Conservation (phyloP, 2,329 filamentous ascomycete species). For the Fonsecaea nubica region DNA sequence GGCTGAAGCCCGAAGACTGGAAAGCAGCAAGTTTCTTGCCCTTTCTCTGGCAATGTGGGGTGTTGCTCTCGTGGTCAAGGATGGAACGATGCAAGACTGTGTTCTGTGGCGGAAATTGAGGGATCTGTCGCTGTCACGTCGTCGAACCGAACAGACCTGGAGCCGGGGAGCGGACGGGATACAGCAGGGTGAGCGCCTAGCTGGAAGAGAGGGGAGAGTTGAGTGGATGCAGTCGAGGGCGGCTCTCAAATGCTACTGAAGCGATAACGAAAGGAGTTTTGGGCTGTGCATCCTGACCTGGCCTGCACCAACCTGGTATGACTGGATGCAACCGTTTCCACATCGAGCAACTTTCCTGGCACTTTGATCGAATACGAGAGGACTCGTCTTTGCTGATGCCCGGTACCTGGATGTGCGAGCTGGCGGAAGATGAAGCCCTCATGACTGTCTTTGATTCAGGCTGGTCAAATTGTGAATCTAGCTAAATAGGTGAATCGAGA, state of each 20-base stretch:
- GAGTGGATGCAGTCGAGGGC: not conserved
- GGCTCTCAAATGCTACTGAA: not conserved
- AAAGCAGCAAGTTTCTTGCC: constrained; percentile 19
- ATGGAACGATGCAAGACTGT: constrained; percentile 3
- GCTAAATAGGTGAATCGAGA: not conserved
- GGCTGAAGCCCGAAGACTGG: constrained; percentile 16
- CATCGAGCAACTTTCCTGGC: not conserved
- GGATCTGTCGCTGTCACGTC: not conserved
- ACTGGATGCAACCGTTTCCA: not conserved
- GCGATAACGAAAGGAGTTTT: not conserved
- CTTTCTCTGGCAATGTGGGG: not conserved
- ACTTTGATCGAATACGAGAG: not conserved
- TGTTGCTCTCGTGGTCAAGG: not conserved
- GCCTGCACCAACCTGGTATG: not conserved
- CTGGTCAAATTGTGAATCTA: not conserved
- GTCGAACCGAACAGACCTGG: constrained; percentile 1
- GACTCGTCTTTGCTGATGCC: not conserved
- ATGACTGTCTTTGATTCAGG: not conserved
- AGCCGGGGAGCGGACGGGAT: not conserved
- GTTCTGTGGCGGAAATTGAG: not conserved
- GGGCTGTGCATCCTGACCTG: not conserved
- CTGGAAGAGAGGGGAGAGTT: not conserved
- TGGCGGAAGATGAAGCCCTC: not conserved
- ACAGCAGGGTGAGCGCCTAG: not conserved
- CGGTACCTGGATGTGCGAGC: not conserved